Conservation (phyloP, 1,284 basidiomycete species). For the Hymenochaete sp. region DNA sequence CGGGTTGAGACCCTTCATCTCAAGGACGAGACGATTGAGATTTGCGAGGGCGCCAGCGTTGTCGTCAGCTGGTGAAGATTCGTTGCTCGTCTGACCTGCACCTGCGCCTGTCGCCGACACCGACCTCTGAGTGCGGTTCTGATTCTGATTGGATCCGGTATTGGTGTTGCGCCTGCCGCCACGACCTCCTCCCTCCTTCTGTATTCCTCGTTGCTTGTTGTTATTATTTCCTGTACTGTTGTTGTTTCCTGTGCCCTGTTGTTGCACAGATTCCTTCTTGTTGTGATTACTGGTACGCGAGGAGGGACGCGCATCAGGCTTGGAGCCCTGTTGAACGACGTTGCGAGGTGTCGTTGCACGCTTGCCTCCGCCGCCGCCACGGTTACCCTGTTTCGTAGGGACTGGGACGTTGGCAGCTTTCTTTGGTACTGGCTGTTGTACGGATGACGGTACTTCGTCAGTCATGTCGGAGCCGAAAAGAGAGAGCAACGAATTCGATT, state of each 20-base stretch:
- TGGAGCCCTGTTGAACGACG: constrained; percentile 9
- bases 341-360: constrained; percentile 8
- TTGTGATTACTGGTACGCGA: constrained; percentile 15
- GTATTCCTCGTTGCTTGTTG: constrained; percentile 44
- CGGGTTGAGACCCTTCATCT: constrained; percentile 68
- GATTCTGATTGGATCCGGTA: constrained; percentile 10
- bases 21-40: constrained; percentile 74
- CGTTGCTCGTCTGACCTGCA: constrained; percentile 30
- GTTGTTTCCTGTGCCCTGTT: not conserved
- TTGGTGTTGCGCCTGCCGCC: constrained; percentile 12
- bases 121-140: constrained; percentile 9
- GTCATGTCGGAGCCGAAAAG: constrained; percentile 74
- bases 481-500: constrained; percentile 31
- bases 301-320: constrained; percentile 12
- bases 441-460: constrained; percentile 59
- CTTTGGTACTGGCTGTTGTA: constrained; percentile 31
- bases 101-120: constrained; percentile 3
- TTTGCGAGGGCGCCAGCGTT: constrained; percentile 67
- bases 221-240: constrained; percentile 35
- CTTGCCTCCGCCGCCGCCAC: constrained; percentile 11
- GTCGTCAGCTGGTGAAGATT: no score
- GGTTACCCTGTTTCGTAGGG: constrained; percentile 4
- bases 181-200: constrained; percentile 11
- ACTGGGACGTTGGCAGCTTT: constrained; percentile 25
- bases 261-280: constrained; percentile 1